Evolutionary conservation across 2,329 filamentous ascomycete species (phyloP), one percentile per base, ranked within the genome.

Genomic region (Albophoma yamanashiensis): DNA sequence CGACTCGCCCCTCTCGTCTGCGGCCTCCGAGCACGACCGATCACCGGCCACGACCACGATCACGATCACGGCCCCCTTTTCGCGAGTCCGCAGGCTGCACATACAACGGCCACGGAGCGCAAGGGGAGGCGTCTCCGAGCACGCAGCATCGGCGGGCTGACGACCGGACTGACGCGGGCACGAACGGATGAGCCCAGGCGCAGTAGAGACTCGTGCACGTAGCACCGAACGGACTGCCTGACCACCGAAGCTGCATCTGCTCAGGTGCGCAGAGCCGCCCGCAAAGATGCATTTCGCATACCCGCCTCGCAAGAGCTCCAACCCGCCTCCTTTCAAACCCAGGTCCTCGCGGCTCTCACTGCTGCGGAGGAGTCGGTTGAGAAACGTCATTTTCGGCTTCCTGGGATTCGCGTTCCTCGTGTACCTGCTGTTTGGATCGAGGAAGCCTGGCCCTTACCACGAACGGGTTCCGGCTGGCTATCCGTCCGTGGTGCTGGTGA

Each of bases 261-360:
- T 38, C 36, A 45, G 55, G 55, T 34, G 39, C 50, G 45, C 50
- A 39, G 36, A 3, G 57, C 47, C 55, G 55, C 17, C 43, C 57
- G 64, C 62, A 69, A 79, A 68, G 67, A 94, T 96, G 91, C 92
- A 96, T 74, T 92, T 93, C 80, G 91, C 92, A 64, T 87, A 95
- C 68, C 92, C 92, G 59, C 85, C 91, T 69, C 88, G 92, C 74
- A 96, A 93, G 77, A 86, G 83, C 70, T 93, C 89, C 65, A 86
- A 88, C 70, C 85, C 89, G 65, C 84, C 86, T 65, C 86, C 88
- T 38, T 93, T 90, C 75, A 80, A 81, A 64, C 79, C 83, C 56
- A 81, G 85, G 68, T 80, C 82, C 64, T 77, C 85, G 69, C 76
- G 79, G 66, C 73, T 77, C 25, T 71, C 84, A 56, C 68, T 78